Evolutionary conservation across 2,329 filamentous ascomycete species (phyloP), one percentile per base, ranked within the genome.

Genomic region (Xylariales sp.): DNA sequence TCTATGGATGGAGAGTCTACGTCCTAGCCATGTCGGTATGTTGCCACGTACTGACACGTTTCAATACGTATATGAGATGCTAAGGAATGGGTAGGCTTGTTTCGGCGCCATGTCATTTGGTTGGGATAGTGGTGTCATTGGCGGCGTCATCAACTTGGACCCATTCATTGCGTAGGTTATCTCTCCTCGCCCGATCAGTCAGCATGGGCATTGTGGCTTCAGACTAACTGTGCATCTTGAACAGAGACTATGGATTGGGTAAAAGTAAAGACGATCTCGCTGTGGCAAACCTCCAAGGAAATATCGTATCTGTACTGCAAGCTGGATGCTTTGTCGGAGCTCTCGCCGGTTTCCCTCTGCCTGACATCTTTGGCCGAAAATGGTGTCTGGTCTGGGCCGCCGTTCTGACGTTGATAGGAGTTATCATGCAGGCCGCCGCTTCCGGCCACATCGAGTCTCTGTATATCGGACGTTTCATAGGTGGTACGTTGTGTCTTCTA

Each of bases 1-100:
- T 86, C 45, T 86, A 86, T 59, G 80, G 80, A 53, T 86, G 82
- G 80, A 73, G 81, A 39, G 79, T 84, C 4, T 83, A 81, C 46
- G 65, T 76, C 38, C 64, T 85, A 43, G 80, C 82, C 16, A 78
- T 72, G 47, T 82, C 80, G 33, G 68, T 70, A 51, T 52, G 63
- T 48, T 35, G 25, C 43, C 1, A 8, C 6, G 5, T 4, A 31
- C 46, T n/a, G n/a, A n/a, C n/a, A n/a, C n/a, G n/a, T n/a, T n/a
- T n/a, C n/a, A n/a, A n/a, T n/a, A n/a, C n/a, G n/a, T n/a, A n/a
- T n/a, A n/a, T n/a, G n/a, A n/a, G n/a, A n/a, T n/a, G n/a, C n/a
- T n/a, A n/a, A n/a, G n/a, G n/a, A n/a, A n/a, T n/a, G n/a, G n/a
- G n/a, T n/a, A 61, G 54, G 66, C 65, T 12, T 69, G 68, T 54